Conservation (phyloP, 768 basidiomycete genomes). For the Crassisporium funariophilum region DNA sequence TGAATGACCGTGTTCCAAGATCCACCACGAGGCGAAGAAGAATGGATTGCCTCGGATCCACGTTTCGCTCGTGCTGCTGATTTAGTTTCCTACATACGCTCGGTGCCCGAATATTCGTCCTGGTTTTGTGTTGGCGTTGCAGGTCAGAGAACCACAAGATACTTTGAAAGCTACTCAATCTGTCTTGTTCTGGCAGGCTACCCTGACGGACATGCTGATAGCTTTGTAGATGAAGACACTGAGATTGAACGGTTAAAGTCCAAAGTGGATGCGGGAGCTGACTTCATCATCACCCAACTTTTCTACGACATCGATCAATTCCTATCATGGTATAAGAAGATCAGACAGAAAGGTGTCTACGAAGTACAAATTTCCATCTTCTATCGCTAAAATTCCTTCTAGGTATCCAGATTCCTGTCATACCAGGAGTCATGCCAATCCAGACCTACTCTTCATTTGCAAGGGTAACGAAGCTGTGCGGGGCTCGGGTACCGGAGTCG, state of each 20-base stretch:
- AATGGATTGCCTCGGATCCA: conserved; percentile 86
- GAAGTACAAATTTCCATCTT: background rate
- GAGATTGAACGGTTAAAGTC: conserved; percentile 73
- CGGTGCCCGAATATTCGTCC: conserved; percentile 72
- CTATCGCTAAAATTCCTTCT: conserved; percentile 2
- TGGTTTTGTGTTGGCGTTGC: conserved; percentile 95
- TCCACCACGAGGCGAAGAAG: conserved; percentile 91
- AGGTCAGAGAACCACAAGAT: conserved; percentile 43
- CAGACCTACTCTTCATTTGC: conserved; percentile 95
- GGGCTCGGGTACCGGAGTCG: conserved; percentile 68
- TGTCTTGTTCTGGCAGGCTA: conserved; percentile 55
- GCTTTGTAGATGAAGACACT: conserved; percentile 53
- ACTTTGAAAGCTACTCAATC: conserved; percentile 6
- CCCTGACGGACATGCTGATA: conserved; percentile 85
- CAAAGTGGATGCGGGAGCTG: conserved; percentile 93
- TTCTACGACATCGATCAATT: conserved; percentile 97
- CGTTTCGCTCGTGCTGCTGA: conserved; percentile 84
- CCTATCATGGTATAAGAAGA: conserved; percentile 72
- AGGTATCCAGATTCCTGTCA: conserved; percentile 90
- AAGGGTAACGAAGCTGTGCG: conserved; percentile 88
- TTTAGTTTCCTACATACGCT: conserved; percentile 88
- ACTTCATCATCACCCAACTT: conserved; percentile 94
- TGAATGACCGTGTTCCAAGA: conserved; percentile 47
- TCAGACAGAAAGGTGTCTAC: conserved; percentile 68
- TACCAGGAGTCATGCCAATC: conserved; percentile 97